phyloP scores from a whole-genome alignment of 2,329 filamentous ascomycete species.

The Arthrobotrys sphaeroides region DNA sequence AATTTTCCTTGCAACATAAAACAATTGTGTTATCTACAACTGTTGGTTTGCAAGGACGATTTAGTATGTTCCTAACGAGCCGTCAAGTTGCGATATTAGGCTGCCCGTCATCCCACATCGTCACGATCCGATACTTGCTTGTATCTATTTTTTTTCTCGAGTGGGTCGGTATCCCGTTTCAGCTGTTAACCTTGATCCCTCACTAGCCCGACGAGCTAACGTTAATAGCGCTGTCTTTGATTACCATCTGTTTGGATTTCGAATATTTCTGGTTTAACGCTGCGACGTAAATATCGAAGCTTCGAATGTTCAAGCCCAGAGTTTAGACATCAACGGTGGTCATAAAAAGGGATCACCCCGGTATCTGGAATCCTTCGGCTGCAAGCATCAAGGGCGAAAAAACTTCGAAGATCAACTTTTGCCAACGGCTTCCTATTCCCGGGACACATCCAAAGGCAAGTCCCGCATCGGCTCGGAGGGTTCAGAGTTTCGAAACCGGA shows the following conservation, averaged over 20 bases:
- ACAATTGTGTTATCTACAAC: slow-evolving; percentile 2
- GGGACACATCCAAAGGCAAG: slow-evolving; percentile 16
- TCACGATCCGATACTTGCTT: slow-evolving; percentile 13
- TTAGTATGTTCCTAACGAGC: not conserved
- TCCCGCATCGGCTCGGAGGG: slow-evolving; percentile 24
- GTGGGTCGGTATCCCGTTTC: slow-evolving; percentile 46
- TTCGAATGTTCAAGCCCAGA: not conserved
- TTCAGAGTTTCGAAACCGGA: slow-evolving; percentile 5
- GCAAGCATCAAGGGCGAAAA: not conserved
- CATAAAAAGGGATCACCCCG: slow-evolving; percentile 22
- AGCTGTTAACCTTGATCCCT: slow-evolving; percentile 50
- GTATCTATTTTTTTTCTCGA: slow-evolving; percentile 29
- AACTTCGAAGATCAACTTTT: not conserved
- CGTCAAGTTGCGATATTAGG: slow-evolving; percentile 32
- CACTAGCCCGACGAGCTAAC: slow-evolving; percentile 33
- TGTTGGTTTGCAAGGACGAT: too few species aligned
- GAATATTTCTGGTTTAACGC: not conserved
- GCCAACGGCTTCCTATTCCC: slow-evolving; percentile 12
- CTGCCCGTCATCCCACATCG: slow-evolving; percentile 41
- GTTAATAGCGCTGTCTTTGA: slow-evolving; percentile 36
- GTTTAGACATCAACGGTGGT: not conserved
- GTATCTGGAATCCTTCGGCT: slow-evolving; percentile 29
- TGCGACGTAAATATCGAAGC: not conserved
- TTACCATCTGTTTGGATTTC: slow-evolving; percentile 25
- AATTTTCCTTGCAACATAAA: not conserved